These are phyloP conservation scores for Anisodus tanguticus DNA, from an alignment of 257 asterid species.

Conservation along the genomic window DNA sequence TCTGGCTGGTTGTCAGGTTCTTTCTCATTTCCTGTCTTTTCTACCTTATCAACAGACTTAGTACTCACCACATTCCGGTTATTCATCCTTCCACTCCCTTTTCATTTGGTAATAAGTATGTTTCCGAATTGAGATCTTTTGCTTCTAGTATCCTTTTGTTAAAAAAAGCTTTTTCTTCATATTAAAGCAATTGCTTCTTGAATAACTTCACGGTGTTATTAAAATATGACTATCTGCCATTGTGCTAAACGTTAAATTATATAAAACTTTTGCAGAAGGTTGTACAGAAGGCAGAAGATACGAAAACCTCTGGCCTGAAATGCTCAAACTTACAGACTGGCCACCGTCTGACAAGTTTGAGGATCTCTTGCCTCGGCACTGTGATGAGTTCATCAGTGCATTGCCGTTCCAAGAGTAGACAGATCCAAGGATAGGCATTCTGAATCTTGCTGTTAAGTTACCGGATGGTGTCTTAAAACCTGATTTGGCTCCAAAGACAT, in stretches of 20 bases:
- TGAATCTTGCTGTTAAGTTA: conserved; percentile 81
- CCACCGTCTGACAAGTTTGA: conserved; percentile 95
- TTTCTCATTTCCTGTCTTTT: background rate
- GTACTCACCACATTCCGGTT: background rate
- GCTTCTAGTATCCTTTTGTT: background rate
- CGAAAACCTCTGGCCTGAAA: conserved; percentile 86
- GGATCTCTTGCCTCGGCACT: conserved; percentile 86
- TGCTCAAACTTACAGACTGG: conserved; percentile 98
- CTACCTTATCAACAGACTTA: background rate
- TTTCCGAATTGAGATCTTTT: background rate
- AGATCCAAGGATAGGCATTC: conserved; percentile 76
- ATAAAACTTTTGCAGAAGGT: conserved; percentile 58
- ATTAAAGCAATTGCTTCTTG: conserved; percentile 31
- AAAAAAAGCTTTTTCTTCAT: background rate
- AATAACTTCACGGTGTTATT: conserved; percentile 11
- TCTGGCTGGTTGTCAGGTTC: conserved; percentile 87
- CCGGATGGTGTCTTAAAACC: conserved; percentile 75
- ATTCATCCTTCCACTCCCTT: background rate
- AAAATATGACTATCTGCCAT: conserved; percentile 18
- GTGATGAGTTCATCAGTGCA: conserved; percentile 80
- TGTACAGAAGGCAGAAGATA: conserved; percentile 75
- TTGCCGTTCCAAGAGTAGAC: conserved; percentile 91
- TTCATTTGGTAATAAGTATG: conserved; percentile 20
- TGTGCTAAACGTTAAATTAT: conserved; percentile 29
- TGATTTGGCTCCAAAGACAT: conserved; percentile 95